Percentiles rank a stretch among this genome's conserved stretches.
phyloP scores from a whole-genome alignment of 2,329 filamentous ascomycete species.

The Orbilia oligospora region DNA sequence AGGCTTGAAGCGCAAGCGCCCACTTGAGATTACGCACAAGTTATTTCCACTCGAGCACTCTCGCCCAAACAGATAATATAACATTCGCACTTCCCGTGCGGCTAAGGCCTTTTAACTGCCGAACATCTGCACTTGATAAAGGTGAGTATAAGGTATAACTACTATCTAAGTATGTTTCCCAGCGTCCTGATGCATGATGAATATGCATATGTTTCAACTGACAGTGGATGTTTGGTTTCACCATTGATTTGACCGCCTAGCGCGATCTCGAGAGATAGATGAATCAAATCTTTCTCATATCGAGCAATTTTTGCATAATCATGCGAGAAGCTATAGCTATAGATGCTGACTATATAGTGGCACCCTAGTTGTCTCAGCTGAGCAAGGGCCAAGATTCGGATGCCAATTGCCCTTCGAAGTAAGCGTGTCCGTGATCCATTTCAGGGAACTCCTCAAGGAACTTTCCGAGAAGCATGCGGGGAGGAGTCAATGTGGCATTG shows the following conservation, averaged over 20 bases:
- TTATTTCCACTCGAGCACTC: neutral
- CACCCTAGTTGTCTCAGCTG: neutral
- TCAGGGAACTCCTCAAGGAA: no score
- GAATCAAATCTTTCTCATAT: neutral
- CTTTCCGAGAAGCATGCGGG: no score
- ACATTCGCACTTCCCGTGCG: constrained; percentile 11
- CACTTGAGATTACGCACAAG: neutral
- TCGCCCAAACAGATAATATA: no score
- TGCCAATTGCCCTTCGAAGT: neutral
- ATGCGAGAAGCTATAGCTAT: neutral
- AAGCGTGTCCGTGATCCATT: neutral
- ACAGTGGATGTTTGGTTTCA: neutral
- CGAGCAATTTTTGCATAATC: neutral
- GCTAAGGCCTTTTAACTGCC: constrained; percentile 3
- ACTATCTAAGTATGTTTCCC: no score
- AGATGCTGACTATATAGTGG: neutral
- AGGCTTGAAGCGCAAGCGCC: constrained; percentile 3
- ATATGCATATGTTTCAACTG: constrained; percentile 4
- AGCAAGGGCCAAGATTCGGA: neutral
- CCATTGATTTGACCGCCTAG: neutral
- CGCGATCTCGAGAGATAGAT: neutral
- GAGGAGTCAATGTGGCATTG: neutral
- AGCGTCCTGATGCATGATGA: no score
- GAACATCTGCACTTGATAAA: neutral
- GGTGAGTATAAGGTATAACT: no score